Evolutionary conservation across 768 basidiomycete species (phyloP).

Genomic region (Phlegmacium glaucopus): DNA sequence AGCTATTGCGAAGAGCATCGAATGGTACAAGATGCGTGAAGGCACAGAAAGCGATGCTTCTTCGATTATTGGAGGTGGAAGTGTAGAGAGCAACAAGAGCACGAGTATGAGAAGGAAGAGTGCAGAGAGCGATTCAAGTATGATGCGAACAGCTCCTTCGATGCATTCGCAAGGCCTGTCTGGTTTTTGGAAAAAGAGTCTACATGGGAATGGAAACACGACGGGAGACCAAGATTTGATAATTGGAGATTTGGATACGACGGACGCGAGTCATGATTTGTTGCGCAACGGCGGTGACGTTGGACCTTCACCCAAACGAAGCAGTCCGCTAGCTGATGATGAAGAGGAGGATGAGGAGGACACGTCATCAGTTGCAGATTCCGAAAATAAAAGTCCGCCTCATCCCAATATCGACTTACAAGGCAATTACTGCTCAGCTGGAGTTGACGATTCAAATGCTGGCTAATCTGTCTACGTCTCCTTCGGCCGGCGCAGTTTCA

Average conservation of each 20-base stretch:
- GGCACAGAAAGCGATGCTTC: conserved; percentile 16
- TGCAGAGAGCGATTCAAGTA: conserved; percentile 39
- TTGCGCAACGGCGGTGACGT: conserved; percentile 6
- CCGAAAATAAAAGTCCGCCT: conserved; percentile 43
- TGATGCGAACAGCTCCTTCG: conserved; percentile 22
- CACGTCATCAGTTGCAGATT: conserved; percentile 39
- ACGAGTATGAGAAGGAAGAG: conserved; percentile 16
- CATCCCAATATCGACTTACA: conserved; percentile 61
- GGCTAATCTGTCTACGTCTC: conserved; percentile 31
- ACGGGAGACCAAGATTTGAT: conserved; percentile 9
- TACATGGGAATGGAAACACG: conserved; percentile 3
- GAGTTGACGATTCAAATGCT: conserved; percentile 73
- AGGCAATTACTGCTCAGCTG: conserved; percentile 71
- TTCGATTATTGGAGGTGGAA: not conserved
- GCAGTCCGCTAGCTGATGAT: conserved; percentile 16
- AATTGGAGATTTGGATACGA: conserved; percentile 10
- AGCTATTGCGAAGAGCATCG: conserved; percentile 69
- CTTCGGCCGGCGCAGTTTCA: conserved; percentile 18
- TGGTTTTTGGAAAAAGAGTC: conserved; percentile 14
- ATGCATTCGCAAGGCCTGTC: conserved; percentile 18
- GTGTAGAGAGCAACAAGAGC: not conserved
- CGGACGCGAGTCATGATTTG: conserved; percentile 16
- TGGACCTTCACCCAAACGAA: not conserved
- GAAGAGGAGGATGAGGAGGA: conserved; percentile 36
- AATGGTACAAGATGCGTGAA: conserved; percentile 48